These are phyloP conservation scores for Solanum virginianum DNA, from an alignment of 257 asterid species.

Conservation along the genomic window DNA sequence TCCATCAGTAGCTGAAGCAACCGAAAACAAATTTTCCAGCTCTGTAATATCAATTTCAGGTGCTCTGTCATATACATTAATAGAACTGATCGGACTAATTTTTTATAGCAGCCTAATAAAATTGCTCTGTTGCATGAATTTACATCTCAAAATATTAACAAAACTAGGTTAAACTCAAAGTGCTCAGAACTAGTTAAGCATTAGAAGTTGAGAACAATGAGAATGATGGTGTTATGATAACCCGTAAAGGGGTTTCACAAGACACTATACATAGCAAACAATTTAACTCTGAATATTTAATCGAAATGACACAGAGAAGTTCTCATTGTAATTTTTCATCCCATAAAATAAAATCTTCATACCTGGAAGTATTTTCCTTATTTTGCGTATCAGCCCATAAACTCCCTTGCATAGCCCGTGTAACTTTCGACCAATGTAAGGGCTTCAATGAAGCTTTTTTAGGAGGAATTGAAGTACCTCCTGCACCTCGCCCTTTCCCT, in stretches of 20 bases:
- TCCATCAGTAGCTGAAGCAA: conserved; percentile 86
- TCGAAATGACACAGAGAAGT: neutral
- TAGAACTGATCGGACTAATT: conserved; percentile 2
- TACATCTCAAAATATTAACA: too few species aligned
- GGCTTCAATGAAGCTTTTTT: conserved; percentile 82
- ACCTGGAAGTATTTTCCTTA: conserved; percentile 75
- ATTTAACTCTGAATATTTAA: neutral
- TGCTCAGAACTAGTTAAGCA: neutral
- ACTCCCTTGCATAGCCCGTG: conserved; percentile 95
- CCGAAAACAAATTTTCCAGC: conserved; percentile 95
- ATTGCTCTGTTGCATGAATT: too few species aligned
- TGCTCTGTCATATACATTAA: conserved; percentile 38
- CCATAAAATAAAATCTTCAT: conserved; percentile 8
- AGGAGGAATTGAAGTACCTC: conserved; percentile 67
- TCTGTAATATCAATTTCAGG: conserved; percentile 95
- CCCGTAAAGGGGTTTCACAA: neutral
- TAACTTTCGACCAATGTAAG: conserved; percentile 95
- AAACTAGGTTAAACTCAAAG: neutral
- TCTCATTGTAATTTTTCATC: neutral
- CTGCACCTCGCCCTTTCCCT: conserved; percentile 47
- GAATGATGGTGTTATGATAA: neutral
- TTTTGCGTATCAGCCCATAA: conserved; percentile 92
- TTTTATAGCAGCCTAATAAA: too few species aligned
- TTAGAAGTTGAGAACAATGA: neutral
- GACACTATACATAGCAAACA: neutral